Base-by-base conservation (phyloP, 345 rosid genomes). In the Fremontodendron californicum region DNA sequence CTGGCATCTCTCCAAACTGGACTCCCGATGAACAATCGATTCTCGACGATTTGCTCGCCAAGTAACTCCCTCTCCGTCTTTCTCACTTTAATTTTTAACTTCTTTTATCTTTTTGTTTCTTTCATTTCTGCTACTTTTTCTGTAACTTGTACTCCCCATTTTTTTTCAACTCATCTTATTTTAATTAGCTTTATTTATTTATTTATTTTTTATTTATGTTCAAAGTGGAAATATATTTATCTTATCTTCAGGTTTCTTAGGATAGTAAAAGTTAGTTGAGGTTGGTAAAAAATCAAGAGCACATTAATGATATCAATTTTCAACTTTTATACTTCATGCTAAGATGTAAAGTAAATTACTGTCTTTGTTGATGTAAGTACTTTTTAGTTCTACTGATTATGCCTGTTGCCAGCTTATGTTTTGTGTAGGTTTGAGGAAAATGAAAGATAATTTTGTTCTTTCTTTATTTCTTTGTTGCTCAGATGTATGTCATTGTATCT, bases 1-100 rank as follows among this genome's bases (percentile, higher is more conserved):
- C 96, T 19, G 94, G 93, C 78, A 86, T 93, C 79, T 85, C 90
- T 70, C 63, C 67, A 9, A 90, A 91, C 63, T 93, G 96, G 96
- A 88, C 82, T 66, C 54, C 85, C 40, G 96, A 93, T 1, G 97
- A 93, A 60, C 94, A 91, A 83, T 88, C 89, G 12, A 63, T 85
- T 40, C 85, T 91, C 51, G 97, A 93, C 42, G 94, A 93, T 76
- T 89, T 91, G 76, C 89, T 91, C 31, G 5, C 81, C 63, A 89
- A 89, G 97, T 91, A 79, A 71, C 71, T 37, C 19, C 31, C 55
- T 78, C 42, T 33, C 19, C 31, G 2, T 61, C 21, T 27, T 10
- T 31, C 23, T 55, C 19, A 18, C 33, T 19, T 2, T 68, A 46
- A 6, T 67, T 43, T 19, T 13, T 23, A 12, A 6, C 12, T 3